Conservation (phyloP, 2,329 filamentous ascomycete genomes). For the Botryosphaeria agaves region DNA sequence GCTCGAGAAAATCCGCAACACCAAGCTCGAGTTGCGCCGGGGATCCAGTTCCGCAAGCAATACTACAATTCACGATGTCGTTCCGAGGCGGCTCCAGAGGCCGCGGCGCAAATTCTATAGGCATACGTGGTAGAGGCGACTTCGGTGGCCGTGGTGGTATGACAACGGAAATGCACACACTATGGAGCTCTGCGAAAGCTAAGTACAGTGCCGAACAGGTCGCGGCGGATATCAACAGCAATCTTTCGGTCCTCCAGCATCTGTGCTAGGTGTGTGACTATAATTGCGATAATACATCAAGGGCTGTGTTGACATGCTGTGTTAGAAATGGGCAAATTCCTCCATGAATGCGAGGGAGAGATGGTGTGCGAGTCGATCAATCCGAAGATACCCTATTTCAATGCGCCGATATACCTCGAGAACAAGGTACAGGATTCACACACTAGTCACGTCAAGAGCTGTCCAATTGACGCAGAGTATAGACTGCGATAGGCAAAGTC, state of each 20-base stretch:
- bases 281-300: neutral
- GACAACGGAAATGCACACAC: constrained; percentile 7
- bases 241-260: constrained; percentile 44
- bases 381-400: constrained; percentile 95
- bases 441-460: neutral
- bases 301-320: neutral
- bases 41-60: too few species aligned
- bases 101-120: constrained; percentile 20
- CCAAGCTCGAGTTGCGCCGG: too few species aligned
- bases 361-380: constrained; percentile 95
- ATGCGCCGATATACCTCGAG: constrained; percentile 95
- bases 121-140: constrained; percentile 28
- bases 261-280: constrained; percentile 33
- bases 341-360: constrained; percentile 93
- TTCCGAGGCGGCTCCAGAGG: constrained; percentile 33
- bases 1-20: too few species aligned
- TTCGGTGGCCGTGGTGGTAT: neutral
- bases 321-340: constrained; percentile 77
- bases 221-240: constrained; percentile 45
- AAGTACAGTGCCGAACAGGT: constrained; percentile 25
- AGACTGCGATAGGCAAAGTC: constrained; percentile 85
- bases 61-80: constrained; percentile 39
- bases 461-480: constrained; percentile 1
- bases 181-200: too few species aligned
- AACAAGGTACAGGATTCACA: constrained; percentile 75